Base-by-base conservation (phyloP, 371 early-diverging fungal genomes). In the Lichtheimia ornata region DNA sequence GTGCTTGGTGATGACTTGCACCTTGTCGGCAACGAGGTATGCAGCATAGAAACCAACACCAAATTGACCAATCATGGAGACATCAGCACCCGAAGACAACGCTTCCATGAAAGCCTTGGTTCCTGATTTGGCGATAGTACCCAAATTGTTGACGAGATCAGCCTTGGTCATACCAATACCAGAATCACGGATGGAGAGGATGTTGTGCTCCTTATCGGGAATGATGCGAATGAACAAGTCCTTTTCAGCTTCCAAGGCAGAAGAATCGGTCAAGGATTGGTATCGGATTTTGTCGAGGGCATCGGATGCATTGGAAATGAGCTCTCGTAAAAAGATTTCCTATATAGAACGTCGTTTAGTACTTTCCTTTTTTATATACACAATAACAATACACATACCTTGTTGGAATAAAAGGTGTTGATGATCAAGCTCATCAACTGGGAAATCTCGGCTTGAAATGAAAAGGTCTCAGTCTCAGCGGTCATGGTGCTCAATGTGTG, bases 341-440 rank as follows among this genome's bases (percentile, higher is more conserved):
- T 80, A 56, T 20, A 51, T 2, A 35, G 5, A n/a, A n/a, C 1
- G 35, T 35, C 35, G 11, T 35, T 35, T 35, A 35, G 35, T 35
- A 35, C 35, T 2, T 35, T 9, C 11, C 11, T 22, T 22, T 2
- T 1, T 22, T 22, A 35, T 11, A 35, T 11, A 35, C 35, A 5
- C 2, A 11, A 4, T 11, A 35, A 35, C 2, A 35, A 47, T 47
- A 17, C 17, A 47, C 47, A 47, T 77, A 73, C 77, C 77, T 80
- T 80, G 70, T 80, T 80, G 6, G 80, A 80, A 41, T 80, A 80
- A 60, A 80, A 80, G 11, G 80, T 80, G 67, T 80, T 80, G 77
- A 80, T 80, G 83, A 97, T 94, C 72, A 95, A 91, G 70, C 87
- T 88, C 95, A 97, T 94, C 77, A 97, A 79, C 89, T 94, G 93